Base-by-base conservation (phyloP, 495 filamentous ascomycete species). In the Xylaria acuta region DNA sequence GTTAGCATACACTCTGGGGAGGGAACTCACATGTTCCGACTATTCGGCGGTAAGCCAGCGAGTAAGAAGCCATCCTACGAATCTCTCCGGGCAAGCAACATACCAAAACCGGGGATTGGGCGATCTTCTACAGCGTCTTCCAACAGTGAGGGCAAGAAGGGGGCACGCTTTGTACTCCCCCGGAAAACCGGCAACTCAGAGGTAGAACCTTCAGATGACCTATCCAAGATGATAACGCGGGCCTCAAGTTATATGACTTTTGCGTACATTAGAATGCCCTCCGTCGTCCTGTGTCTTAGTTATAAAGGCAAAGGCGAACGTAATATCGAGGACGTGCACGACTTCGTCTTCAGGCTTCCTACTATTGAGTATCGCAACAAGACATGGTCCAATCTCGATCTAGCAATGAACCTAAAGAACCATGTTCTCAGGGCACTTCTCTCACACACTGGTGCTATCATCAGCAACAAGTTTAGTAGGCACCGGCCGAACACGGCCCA, bases 161-260 rank as follows among this genome's bases (percentile, higher is more conserved):
- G 72, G 20, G 80, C 83, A 1, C 85, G 85, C 63, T 87, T 87
- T 71, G 79, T 66, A 20, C 79, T 86, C 20, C 79, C 82, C 14
- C 77, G 82, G 64, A 81, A 78, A 70, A 60, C 79, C 12, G 77
- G 65, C 51, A 74, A 73, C 14, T 79, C 82, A 6, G 78, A 80
- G 8, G 79, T 83, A 20, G 86, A 87, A 75, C 86, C 88, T 7
- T 93, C 92, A 0, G 97, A 98, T 77, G 97, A 99, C 75, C 83
- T 99, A n/a, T 94, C 94, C 2, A 95, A 97, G 82, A 99, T 99
- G 96, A 95, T 99, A 79, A 90, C 91, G 62, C 90, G 96, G 40
- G 96, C 96, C 8, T 96, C 92, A 27, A 97, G 95, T 78, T 98
- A 96, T 83, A 98, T 98, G 94, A 98, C 95, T 0, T 88, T 99